Conservation (phyloP, 108 stramenopile species). For the Stephanodiscus minutulus region DNA sequence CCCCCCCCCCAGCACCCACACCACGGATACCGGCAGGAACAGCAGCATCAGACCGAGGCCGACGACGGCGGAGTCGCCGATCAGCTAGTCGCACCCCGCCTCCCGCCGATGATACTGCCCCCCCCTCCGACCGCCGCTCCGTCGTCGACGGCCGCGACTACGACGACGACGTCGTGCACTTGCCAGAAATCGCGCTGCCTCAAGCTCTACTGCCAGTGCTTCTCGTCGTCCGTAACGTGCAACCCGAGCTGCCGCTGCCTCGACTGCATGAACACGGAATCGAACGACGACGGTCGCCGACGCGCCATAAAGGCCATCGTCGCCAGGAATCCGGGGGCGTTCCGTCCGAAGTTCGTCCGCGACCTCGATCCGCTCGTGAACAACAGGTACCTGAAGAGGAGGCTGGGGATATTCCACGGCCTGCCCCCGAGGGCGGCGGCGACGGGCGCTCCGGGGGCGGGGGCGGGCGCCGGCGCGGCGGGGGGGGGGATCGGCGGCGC, state of each 20-base stretch:
- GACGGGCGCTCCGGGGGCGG: background rate
- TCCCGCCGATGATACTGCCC: too few relatives aligned
- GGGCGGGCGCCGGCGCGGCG: background rate
- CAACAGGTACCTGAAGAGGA: conserved; percentile 16
- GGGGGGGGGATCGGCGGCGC: background rate
- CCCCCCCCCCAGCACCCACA: too few relatives aligned
- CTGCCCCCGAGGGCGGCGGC: background rate
- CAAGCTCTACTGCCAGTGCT: conserved; percentile 98
- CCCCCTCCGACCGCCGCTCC: background rate
- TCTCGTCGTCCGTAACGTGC: conserved; percentile 77
- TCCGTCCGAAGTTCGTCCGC: conserved; percentile 84
- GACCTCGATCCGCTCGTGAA: conserved; percentile 24
- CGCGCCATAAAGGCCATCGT: conserved; percentile 83
- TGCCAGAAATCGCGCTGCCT: conserved; percentile 97
- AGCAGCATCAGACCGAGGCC: too few relatives aligned
- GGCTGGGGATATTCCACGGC: conserved; percentile 14
- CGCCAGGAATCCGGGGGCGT: conserved; percentile 85
- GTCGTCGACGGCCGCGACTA: background rate
- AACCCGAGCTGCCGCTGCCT: conserved; percentile 67
- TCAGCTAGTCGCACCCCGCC: too few relatives aligned
- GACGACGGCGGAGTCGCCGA: too few relatives aligned
- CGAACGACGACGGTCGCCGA: conserved; percentile 62
- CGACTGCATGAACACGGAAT: conserved; percentile 70
- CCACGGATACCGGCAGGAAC: too few relatives aligned
- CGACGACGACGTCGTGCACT: conserved; percentile 72